Conservation (phyloP, 352 stramenopile genomes). For the Blastocystis sp. region DNA sequence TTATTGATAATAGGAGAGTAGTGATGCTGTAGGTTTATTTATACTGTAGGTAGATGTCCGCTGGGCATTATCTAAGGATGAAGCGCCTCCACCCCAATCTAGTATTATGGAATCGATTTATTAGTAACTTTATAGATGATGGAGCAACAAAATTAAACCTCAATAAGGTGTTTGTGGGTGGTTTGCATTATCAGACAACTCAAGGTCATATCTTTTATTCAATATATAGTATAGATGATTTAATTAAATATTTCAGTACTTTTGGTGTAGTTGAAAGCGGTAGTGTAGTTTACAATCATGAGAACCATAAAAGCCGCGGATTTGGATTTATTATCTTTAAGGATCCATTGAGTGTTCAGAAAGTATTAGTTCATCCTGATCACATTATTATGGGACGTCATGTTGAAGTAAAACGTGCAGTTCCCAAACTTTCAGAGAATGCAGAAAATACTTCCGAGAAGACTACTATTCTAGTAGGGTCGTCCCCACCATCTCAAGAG, state of each 20-base stretch:
- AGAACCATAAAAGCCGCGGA: conserved; percentile 60
- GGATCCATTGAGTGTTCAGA: not conserved
- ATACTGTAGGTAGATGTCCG: conserved; percentile 53
- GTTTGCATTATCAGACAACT: conserved; percentile 58
- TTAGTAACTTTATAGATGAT: conserved; percentile 4
- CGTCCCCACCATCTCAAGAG: too few relatives aligned
- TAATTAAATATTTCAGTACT: conserved; percentile 29
- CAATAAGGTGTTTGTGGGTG: conserved; percentile 62
- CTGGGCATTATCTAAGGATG: conserved; percentile 15
- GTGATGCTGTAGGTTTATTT: not conserved
- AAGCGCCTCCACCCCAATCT: conserved; percentile 47
- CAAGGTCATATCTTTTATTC: not conserved
- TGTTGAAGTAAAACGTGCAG: conserved; percentile 31
- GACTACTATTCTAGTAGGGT: too few relatives aligned
- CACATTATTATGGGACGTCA: conserved; percentile 18
- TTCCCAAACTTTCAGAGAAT: not conserved
- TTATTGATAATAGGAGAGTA: conserved; percentile 66
- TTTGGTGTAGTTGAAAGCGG: conserved; percentile 57
- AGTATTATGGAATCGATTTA: not conserved
- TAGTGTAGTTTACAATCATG: conserved; percentile 38
- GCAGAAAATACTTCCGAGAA: too few relatives aligned
- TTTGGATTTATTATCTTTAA: conserved; percentile 67
- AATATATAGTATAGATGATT: conserved; percentile 59
- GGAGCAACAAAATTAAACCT: not conserved
- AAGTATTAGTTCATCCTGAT: not conserved